Evolutionary conservation across 441 rosid species (phyloP).

Genomic region (Adansonia gregorii): DNA sequence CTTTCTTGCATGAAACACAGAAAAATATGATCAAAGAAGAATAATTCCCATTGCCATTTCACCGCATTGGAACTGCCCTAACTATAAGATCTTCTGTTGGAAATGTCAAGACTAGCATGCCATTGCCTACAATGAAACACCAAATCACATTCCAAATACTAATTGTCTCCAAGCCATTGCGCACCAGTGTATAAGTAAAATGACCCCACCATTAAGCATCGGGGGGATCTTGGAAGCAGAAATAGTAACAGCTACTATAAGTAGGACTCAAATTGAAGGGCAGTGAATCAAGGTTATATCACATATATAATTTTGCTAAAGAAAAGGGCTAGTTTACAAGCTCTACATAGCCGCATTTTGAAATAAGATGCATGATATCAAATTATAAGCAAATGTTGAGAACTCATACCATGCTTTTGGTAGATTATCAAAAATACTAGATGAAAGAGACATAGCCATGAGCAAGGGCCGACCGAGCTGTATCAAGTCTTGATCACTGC

Average conservation of each 20-base stretch:
- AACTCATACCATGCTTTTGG: constrained; percentile 85
- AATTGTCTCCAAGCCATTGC: neutral
- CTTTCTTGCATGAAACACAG: neutral
- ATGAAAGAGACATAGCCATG: constrained; percentile 61
- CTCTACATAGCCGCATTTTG: neutral
- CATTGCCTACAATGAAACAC: neutral
- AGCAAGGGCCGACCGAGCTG: constrained; percentile 96
- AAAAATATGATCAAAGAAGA: neutral
- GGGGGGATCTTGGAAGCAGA: constrained; percentile 1
- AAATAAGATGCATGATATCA: constrained; percentile 9
- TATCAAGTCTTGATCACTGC: constrained; percentile 38
- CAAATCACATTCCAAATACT: constrained; percentile 14
- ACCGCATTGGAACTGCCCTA: neutral
- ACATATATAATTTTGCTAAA: neutral
- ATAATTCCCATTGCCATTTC: neutral
- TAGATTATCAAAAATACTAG: constrained; percentile 55
- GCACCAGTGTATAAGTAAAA: neutral
- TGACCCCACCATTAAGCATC: neutral
- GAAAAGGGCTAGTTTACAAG: neutral
- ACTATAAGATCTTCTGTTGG: neutral
- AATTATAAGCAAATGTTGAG: neutral
- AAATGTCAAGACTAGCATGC: neutral
- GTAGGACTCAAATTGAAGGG: neutral
- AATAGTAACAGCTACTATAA: neutral
- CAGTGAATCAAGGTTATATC: neutral